Base-by-base conservation (phyloP, 2,329 filamentous ascomycete species). In the Coniochaeta sp. region DNA sequence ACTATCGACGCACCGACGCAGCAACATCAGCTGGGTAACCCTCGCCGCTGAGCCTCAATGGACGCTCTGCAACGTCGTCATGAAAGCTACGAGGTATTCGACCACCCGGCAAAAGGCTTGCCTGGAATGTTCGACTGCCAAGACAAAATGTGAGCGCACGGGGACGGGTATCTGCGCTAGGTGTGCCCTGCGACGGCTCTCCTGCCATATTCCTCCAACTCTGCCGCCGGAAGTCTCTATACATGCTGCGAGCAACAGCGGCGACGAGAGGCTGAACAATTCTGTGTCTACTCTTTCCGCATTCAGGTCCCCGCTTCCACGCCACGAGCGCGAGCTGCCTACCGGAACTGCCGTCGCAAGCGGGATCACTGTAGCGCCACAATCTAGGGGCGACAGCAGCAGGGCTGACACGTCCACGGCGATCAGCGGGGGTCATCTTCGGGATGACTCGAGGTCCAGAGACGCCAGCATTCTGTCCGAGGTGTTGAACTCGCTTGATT, bases 71-170 rank as follows among this genome's bases (percentile, higher is more conserved):
- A 10, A 36, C 19, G 44, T 50, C 24, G 44, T 22, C 24, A 71
- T 70, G 68, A 69, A 57, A 50, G 32, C 61, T 19, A 36, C 66
- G 6, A 67, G 72, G 65, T 77, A 77, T 62, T 64, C 73, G 19
- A 67, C 65, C 12, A 73, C 74, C 1, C 71, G 75, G 12, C 74
- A 76, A 61, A 77, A 75, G 58, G 71, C 72, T 40, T 78, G 76
- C 59, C 69, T 70, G 14, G 62, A 66, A 9, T 78, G 76, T 47
- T 72, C 71, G 1, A 40, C 59, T 16, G 71, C 75, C 56, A 78
- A 77, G 62, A 70, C 69, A 28, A 77, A 70, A 68, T 78, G 76
- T 62, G 72, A 78, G 64, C 73, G 73, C 55, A 69, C 65, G 54
- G 38, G 62, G 10, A 66, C 60, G 8, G 36, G 65, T n/a, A n/a